phyloP scores from a whole-genome alignment of 2,329 filamentous ascomycete species.

The Pseudodiploospora longispora region DNA sequence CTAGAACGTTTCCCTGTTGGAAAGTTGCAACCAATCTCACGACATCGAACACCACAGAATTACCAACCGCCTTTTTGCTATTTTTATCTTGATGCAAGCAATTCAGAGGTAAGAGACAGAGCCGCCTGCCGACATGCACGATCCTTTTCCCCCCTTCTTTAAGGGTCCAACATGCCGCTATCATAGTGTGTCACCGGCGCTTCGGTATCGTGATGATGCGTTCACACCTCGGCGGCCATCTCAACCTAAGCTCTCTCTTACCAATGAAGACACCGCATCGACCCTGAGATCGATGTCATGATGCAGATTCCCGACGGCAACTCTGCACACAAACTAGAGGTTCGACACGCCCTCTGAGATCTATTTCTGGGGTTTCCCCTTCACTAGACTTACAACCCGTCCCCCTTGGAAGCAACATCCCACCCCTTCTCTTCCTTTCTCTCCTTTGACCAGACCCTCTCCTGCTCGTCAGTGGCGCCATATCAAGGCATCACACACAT shows the following conservation, averaged over 20 bases:
- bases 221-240: not conserved
- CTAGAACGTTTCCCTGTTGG: conserved; percentile 4
- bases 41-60: too few species aligned
- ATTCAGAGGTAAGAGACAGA: not conserved
- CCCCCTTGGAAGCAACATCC: too few species aligned
- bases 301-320: not conserved
- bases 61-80: not conserved
- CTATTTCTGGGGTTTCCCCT: conserved; percentile 4
- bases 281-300: too few species aligned
- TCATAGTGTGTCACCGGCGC: too few species aligned
- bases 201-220: not conserved
- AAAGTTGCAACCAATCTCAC: not conserved
- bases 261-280: conserved; percentile 1
- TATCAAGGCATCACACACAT: not conserved
- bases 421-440: not conserved
- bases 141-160: too few species aligned
- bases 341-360: not conserved
- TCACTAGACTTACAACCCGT: too few species aligned
- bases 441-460: not conserved
- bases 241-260: not conserved
- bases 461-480: conserved; percentile 2
- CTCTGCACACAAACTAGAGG: not conserved
- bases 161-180: conserved; percentile 1
- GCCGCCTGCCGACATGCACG: too few species aligned
- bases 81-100: conserved; percentile 5